These are phyloP conservation scores for Angomonas ambiguus DNA, from an alignment of 208 protist species.

Conservation along the genomic window DNA sequence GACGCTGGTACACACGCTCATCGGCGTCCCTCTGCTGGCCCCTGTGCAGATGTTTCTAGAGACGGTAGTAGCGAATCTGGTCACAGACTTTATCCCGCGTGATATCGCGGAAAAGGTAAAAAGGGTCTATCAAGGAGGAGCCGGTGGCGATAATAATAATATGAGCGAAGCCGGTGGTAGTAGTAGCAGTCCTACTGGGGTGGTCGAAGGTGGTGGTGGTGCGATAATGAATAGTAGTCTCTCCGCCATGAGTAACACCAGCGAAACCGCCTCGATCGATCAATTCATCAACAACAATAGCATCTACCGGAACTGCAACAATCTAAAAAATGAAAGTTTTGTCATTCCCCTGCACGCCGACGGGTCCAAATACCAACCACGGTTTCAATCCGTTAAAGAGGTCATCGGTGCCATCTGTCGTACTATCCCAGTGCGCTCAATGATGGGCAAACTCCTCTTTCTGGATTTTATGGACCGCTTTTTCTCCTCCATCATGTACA, in stretches of 20 bases:
- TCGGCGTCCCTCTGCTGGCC: slow-evolving; percentile 22
- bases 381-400: slow-evolving; percentile 18
- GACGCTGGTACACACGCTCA: slow-evolving; percentile 20
- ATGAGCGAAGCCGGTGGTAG: neutral
- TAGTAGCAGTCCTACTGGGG: neutral
- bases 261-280: neutral
- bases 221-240: no score
- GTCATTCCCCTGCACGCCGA: neutral
- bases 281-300: slow-evolving; percentile 1
- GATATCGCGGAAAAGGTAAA: neutral
- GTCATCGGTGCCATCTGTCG: slow-evolving; percentile 15
- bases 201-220: neutral
- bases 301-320: slow-evolving; percentile 5
- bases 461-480: slow-evolving; percentile 29
- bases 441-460: slow-evolving; percentile 21
- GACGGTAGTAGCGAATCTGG: slow-evolving; percentile 25
- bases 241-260: neutral
- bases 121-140: neutral
- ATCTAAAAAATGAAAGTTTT: neutral
- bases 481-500: slow-evolving; percentile 19
- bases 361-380: slow-evolving; percentile 7
- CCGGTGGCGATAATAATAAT: neutral
- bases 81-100: slow-evolving; percentile 21
- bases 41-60: slow-evolving; percentile 29
- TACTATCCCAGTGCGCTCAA: slow-evolving; percentile 17